Evolutionary conservation across 2,329 filamentous ascomycete genomes (phyloP).

Genomic region (Basipetospora chlamydospora): DNA sequence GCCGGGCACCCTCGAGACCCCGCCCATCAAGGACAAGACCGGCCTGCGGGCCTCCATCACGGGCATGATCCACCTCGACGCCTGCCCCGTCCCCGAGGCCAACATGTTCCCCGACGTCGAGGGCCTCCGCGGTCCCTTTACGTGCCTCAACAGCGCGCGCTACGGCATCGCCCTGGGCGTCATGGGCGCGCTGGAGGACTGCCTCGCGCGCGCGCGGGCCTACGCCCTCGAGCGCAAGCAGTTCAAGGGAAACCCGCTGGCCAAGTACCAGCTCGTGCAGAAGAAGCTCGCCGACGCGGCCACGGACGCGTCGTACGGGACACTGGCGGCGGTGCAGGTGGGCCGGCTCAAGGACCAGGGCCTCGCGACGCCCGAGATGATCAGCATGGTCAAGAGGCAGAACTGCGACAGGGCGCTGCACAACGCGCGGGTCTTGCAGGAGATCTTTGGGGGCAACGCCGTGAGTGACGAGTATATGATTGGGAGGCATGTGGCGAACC

Average conservation of each 20-base stretch:
- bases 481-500: constrained; percentile 83
- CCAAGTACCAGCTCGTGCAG: constrained; percentile 92
- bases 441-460: constrained; percentile 96
- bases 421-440: constrained; percentile 70
- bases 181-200: constrained; percentile 90
- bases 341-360: constrained; percentile 86
- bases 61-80: constrained; percentile 93
- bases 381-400: constrained; percentile 89
- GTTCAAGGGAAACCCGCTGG: constrained; percentile 83
- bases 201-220: constrained; percentile 61
- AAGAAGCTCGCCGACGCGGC: constrained; percentile 92
- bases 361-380: constrained; percentile 85
- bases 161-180: constrained; percentile 90
- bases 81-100: constrained; percentile 70
- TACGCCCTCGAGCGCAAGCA: constrained; percentile 91
- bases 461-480: constrained; percentile 95
- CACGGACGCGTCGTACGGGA: constrained; percentile 83
- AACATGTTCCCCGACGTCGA: constrained; percentile 93
- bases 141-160: constrained; percentile 83
- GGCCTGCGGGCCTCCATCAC: constrained; percentile 86
- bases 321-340: constrained; percentile 81
- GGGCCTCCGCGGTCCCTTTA: constrained; percentile 78
- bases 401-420: constrained; percentile 85
- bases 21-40: constrained; percentile 87
- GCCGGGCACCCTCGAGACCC: constrained; percentile 78